A percentile compares a stretch with the other conserved stretches of the same genome.
phyloP scores from a whole-genome alignment of 331 rosid genomes.

The Malus hybrid region DNA sequence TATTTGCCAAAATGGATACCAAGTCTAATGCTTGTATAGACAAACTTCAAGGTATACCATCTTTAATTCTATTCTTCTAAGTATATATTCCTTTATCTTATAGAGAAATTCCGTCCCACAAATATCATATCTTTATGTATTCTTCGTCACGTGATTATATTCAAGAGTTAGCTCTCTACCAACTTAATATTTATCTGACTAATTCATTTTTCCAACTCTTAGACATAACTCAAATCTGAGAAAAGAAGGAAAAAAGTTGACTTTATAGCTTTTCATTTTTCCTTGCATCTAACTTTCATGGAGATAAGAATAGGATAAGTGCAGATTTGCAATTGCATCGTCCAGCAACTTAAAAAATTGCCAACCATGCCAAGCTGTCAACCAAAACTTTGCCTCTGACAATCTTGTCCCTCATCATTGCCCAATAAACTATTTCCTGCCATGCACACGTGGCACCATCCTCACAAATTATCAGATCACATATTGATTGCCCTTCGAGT shows the following conservation, averaged over 20 bases:
- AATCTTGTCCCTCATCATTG: slow-evolving; percentile 26
- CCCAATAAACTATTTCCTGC: slow-evolving; percentile 13
- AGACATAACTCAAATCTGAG: background rate
- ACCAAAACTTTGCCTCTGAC: background rate
- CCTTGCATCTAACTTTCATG: background rate
- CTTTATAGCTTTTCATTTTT: background rate
- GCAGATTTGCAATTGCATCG: slow-evolving; percentile 8
- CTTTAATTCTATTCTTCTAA: no score
- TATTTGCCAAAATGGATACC: background rate
- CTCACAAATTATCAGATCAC: slow-evolving; percentile 21
- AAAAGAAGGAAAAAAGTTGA: background rate
- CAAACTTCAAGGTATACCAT: background rate
- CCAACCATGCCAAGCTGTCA: background rate
- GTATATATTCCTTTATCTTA: background rate
- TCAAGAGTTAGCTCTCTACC: no score
- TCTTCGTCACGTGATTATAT: no score
- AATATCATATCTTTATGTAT: no score
- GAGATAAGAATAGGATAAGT: slow-evolving; percentile 14
- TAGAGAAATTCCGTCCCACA: rapidly evolving
- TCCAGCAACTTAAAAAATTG: background rate
- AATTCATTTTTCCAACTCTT: background rate
- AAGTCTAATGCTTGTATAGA: background rate
- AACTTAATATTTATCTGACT: no score
- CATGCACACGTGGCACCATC: slow-evolving; percentile 35
- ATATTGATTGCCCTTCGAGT: slow-evolving; percentile 8